Percentiles rank a stretch among this genome's conserved stretches.
phyloP scores from a whole-genome alignment of 2,329 filamentous ascomycete species.

The Fusarium papillatum region DNA sequence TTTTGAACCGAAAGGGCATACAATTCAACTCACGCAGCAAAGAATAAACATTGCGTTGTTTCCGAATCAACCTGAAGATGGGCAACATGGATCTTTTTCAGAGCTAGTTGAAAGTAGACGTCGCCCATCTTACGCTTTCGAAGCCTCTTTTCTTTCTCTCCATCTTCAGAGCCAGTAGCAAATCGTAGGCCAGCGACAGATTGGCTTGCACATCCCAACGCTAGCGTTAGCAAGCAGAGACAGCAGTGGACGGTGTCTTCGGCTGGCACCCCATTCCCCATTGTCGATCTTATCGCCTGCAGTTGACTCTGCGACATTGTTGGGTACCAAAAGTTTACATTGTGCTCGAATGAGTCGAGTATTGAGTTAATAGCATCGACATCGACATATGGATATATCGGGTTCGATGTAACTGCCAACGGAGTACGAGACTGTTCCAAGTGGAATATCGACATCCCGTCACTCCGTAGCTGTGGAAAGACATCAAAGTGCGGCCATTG shows the following conservation, averaged over 20 bases:
- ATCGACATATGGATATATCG: conserved; percentile 58
- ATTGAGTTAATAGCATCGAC: conserved; percentile 56
- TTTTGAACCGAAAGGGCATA: accelerated
- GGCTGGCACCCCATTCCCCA: conserved; percentile 51
- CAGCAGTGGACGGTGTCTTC: conserved; percentile 56
- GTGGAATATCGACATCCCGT: conserved; percentile 60
- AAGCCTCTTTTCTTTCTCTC: conserved; percentile 47
- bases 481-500: conserved; percentile 64
- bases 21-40: conserved; percentile 56
- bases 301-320: conserved; percentile 59
- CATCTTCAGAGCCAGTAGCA: conserved; percentile 23
- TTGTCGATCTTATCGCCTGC: conserved; percentile 45
- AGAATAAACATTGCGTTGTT: conserved; percentile 64
- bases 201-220: conserved; percentile 61
- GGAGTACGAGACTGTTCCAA: conserved; percentile 59
- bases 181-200: conserved; percentile 49
- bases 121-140: conserved; percentile 53
- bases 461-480: conserved; percentile 57
- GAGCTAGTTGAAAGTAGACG: conserved; percentile 60
- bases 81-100: conserved; percentile 60
- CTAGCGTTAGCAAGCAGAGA: conserved; percentile 60
- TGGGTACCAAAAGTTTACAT: conserved; percentile 67
- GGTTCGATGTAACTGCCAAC: conserved; percentile 49
- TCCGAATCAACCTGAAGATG: conserved; percentile 61
- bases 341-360: conserved; percentile 58